Conservation (phyloP, 2,329 filamentous ascomycete species). For the Nannizziopsis arthrosporioides region DNA sequence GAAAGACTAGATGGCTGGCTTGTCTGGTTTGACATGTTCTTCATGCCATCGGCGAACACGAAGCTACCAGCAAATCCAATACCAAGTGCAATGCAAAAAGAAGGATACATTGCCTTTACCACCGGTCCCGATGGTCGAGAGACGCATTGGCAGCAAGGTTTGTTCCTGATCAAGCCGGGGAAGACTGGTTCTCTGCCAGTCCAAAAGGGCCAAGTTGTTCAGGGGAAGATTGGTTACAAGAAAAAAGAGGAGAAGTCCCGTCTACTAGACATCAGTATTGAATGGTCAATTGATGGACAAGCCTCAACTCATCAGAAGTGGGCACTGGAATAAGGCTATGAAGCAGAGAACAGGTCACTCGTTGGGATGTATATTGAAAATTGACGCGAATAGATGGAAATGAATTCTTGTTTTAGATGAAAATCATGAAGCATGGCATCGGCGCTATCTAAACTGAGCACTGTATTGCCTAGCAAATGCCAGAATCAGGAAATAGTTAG, state of each 20-base stretch:
- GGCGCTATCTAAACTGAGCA: conserved; percentile 9
- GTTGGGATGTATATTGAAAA: not conserved
- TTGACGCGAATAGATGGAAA: conserved; percentile 4
- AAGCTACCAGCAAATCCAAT: conserved; percentile 44
- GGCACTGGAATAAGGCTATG: conserved; percentile 27
- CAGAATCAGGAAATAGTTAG: not conserved
- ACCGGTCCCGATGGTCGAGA: conserved; percentile 65
- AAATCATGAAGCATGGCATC: not conserved
- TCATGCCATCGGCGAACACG: conserved; percentile 51
- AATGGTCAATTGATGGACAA: conserved; percentile 45
- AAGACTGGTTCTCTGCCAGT: conserved; percentile 38
- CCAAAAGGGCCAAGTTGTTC: conserved; percentile 47
- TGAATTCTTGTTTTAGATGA: not conserved
- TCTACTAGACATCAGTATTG: conserved; percentile 52
- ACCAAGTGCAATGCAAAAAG: conserved; percentile 48
- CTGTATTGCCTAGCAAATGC: conserved; percentile 12
- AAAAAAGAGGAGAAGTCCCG: conserved; percentile 59
- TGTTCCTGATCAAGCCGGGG: conserved; percentile 55
- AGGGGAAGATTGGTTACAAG: conserved; percentile 58
- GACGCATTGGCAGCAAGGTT: conserved; percentile 85
- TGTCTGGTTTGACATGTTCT: conserved; percentile 92
- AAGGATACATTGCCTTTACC: conserved; percentile 65
- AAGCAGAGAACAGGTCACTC: not conserved
- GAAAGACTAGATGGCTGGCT: conserved; percentile 73
- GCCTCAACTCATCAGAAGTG: conserved; percentile 34